Evolutionary conservation across 148 eudicot genomes (phyloP), one percentile per base, ranked within the genome.

Genomic region (Rhododendron ferrugineum): DNA sequence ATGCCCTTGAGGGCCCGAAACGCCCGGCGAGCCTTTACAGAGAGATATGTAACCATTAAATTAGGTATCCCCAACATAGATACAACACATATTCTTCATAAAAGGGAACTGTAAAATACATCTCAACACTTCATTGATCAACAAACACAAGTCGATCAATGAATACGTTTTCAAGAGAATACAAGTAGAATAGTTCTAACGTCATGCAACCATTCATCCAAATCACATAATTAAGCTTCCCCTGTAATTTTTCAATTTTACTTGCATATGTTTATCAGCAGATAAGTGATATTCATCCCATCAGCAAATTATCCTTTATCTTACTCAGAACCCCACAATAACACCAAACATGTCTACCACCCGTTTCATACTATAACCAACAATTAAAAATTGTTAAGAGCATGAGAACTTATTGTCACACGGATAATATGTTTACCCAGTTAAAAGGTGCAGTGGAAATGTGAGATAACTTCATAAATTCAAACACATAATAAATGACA

Each of bases 1-100:
- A 93, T 92, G 80, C 95, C 94, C 86, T 92, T 91, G 47, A 92
- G 93, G 81, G 92, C 91, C 78, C 90, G 83, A 86, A 91, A 90
- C 66, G 93, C 91, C 40, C 92, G 89, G 64, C 93, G 91, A 78
- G 94, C 95, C 95, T 93, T 87, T 78, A 84, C 54, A 84, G 34
- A 84, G 54, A 64, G 75, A 70, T 0, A 23, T 42, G 46, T 13
- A 70, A 14, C 32, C 47, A 20, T 34, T 49, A 37, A 60, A 32
- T 70, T 64, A 82, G 36, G 16, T 5, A 22, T 40, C 16, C 4
- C 36, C 28, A 62, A 37, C 14, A 58, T 58, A 18, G 15, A n/a
- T 10, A 34, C n/a, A 20, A 47, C 28, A 18, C 52, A 15, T 1
- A 5, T 9, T 81, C 10, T 56, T 13, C 83, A 56, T 68, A 9